phyloP scores from a whole-genome alignment of 345 rosid genomes.

The Eutrema heterophyllum region DNA sequence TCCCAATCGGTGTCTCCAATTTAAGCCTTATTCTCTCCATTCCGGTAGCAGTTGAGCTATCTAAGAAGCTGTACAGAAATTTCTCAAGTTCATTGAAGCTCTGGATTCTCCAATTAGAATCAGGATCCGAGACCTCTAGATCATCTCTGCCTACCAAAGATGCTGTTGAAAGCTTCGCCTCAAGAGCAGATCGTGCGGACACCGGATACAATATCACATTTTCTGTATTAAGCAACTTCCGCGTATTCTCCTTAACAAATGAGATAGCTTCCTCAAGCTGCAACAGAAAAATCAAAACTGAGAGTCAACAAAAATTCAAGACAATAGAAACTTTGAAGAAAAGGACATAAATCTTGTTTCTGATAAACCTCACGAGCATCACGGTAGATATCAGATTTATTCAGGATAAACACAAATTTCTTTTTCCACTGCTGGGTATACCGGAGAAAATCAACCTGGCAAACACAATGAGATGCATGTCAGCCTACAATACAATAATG shows the following conservation, averaged over 20 bases:
- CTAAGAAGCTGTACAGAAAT: slow-evolving; percentile 74
- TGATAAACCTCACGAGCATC: slow-evolving; percentile 63
- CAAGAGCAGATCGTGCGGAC: slow-evolving; percentile 82
- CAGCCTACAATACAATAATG: neutral
- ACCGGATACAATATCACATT: slow-evolving; percentile 70
- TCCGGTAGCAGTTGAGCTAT: slow-evolving; percentile 69
- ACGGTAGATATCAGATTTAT: slow-evolving; percentile 88
- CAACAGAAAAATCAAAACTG: slow-evolving; percentile 21
- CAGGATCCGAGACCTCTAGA: slow-evolving; percentile 34
- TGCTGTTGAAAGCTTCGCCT: slow-evolving; percentile 60
- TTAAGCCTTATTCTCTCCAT: slow-evolving; percentile 90
- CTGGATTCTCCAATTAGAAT: slow-evolving; percentile 45
- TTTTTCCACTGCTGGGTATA: slow-evolving; percentile 96
- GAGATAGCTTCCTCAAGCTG: slow-evolving; percentile 90
- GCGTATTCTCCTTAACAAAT: slow-evolving; percentile 67
- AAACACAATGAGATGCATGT: slow-evolving; percentile 17
- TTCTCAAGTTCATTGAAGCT: slow-evolving; percentile 64
- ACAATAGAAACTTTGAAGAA: slow-evolving; percentile 7
- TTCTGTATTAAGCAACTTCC: slow-evolving; percentile 71
- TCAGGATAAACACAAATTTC: slow-evolving; percentile 83
- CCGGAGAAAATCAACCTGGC: slow-evolving; percentile 85
- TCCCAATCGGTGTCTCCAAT: slow-evolving; percentile 82
- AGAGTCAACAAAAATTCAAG: neutral
- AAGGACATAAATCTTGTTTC: slow-evolving; percentile 7
- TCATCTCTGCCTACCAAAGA: slow-evolving; percentile 41